A percentile compares a stretch with the other conserved stretches of the same genome.
These are phyloP conservation scores for Apocynum venetum DNA, from an alignment of 257 asterid genomes.

Conservation along the genomic window DNA sequence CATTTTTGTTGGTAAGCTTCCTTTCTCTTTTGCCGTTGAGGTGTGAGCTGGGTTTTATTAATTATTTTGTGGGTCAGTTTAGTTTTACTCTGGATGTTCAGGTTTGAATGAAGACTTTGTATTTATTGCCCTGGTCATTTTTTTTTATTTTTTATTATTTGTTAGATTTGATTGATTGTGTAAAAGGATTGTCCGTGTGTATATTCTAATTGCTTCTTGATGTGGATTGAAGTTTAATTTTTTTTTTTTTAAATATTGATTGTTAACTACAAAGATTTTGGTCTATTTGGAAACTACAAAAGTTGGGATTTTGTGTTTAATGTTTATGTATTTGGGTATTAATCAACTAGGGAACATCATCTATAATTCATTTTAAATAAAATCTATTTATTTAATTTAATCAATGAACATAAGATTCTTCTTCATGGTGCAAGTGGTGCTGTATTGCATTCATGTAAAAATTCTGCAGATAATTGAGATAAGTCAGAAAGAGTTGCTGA, in stretches of 20 bases:
- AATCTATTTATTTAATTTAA: neutral
- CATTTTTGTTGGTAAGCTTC: neutral
- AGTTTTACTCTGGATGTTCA: neutral
- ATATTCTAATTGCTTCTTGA: neutral
- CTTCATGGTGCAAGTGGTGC: neutral
- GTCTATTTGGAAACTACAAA: neutral
- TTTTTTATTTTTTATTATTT: neutral
- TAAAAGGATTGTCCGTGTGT: neutral
- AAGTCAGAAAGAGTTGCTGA: neutral
- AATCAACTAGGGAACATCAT: neutral
- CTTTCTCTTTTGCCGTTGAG: neutral
- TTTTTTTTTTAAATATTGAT: neutral
- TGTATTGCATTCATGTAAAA: neutral
- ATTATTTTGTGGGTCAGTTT: neutral
- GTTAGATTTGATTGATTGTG: neutral
- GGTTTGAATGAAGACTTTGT: neutral
- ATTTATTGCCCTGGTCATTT: neutral
- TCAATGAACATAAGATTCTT: neutral
- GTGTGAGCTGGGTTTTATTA: constrained; percentile 7
- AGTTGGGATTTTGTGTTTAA: neutral
- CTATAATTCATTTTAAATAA: neutral
- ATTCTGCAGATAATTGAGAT: neutral
- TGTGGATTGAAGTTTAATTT: neutral
- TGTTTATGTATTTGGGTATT: neutral
- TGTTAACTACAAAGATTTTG: neutral